Percentiles rank a stretch among this genome's conserved stretches.
These are phyloP conservation scores for Penicillium angulare DNA, from an alignment of 495 filamentous ascomycete genomes.

Conservation along the genomic window DNA sequence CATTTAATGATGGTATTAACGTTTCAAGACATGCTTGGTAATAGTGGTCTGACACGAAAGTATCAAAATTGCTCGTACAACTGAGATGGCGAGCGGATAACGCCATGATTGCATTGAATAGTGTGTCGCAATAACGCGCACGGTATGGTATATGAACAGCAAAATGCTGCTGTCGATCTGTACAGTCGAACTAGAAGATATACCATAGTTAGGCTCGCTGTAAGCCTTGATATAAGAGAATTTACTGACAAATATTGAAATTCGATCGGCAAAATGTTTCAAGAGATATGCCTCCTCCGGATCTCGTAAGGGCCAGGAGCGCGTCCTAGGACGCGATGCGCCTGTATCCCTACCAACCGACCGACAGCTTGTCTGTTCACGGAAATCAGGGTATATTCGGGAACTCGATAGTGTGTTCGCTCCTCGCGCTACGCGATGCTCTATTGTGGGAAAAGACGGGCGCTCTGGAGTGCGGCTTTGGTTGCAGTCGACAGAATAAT, in stretches of 20 bases:
- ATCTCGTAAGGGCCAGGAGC: conserved; percentile 22
- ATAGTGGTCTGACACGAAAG: conserved; percentile 46
- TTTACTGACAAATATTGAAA: conserved; percentile 21
- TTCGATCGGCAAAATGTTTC: conserved; percentile 23
- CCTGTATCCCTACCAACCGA: no score
- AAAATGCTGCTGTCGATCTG: conserved; percentile 55
- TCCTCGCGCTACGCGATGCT: no score
- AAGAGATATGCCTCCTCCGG: conserved; percentile 19
- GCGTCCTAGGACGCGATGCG: neutral
- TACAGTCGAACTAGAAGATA: conserved; percentile 56
- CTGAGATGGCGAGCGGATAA: conserved; percentile 55
- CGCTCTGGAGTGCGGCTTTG: neutral
- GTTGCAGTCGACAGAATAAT: neutral
- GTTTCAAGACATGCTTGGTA: conserved; percentile 49
- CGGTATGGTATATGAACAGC: conserved; percentile 50
- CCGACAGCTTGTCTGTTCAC: neutral
- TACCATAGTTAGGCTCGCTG: neutral
- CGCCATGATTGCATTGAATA: conserved; percentile 59
- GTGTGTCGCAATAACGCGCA: conserved; percentile 47
- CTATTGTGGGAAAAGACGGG: neutral
- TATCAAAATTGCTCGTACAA: conserved; percentile 44
- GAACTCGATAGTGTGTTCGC: no score
- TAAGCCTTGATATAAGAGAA: neutral
- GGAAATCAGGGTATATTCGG: no score
- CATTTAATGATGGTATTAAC: conserved; percentile 48